These are phyloP conservation scores for Lenwebbia sp. DNA, from an alignment of 345 rosid species.

Conservation along the genomic window DNA sequence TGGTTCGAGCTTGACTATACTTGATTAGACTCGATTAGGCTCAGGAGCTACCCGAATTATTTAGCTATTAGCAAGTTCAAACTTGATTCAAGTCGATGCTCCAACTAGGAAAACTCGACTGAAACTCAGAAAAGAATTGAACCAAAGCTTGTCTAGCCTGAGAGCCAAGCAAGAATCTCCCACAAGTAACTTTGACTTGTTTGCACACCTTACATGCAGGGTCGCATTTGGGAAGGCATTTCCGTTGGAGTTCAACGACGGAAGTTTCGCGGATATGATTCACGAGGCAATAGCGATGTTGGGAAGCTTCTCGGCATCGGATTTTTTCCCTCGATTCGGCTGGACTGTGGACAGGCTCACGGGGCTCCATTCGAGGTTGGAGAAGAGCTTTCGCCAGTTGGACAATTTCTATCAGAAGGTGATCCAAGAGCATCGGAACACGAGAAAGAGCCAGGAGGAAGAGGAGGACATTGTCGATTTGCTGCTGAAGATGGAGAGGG, in stretches of 20 bases:
- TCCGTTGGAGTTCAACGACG: neutral
- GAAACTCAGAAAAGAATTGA: neutral
- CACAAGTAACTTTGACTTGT: neutral
- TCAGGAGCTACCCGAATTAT: neutral
- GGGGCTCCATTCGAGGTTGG: constrained; percentile 1
- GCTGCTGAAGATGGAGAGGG: constrained; percentile 1
- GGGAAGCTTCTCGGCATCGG: constrained; percentile 3
- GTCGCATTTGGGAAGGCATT: constrained; percentile 19
- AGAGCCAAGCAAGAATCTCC: neutral
- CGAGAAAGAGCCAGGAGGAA: neutral
- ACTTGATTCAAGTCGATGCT: neutral
- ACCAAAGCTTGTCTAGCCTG: neutral
- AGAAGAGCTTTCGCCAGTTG: neutral
- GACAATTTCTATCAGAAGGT: neutral
- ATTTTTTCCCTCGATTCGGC: constrained; percentile 10
- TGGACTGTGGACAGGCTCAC: constrained; percentile 13
- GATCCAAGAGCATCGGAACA: constrained; percentile 4
- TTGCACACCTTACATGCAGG: neutral
- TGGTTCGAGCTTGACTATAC: neutral
- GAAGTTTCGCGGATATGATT: neutral
- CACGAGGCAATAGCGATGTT: neutral
- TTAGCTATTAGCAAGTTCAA: neutral
- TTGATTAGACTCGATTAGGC: neutral
- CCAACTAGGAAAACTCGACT: neutral
- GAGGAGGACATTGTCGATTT: constrained; percentile 14